Percentiles rank a stretch among this genome's conserved stretches.
These are phyloP conservation scores for Bothriochloa decipiens DNA, from an alignment of 176 grass and related monocot genomes.

Conservation along the genomic window DNA sequence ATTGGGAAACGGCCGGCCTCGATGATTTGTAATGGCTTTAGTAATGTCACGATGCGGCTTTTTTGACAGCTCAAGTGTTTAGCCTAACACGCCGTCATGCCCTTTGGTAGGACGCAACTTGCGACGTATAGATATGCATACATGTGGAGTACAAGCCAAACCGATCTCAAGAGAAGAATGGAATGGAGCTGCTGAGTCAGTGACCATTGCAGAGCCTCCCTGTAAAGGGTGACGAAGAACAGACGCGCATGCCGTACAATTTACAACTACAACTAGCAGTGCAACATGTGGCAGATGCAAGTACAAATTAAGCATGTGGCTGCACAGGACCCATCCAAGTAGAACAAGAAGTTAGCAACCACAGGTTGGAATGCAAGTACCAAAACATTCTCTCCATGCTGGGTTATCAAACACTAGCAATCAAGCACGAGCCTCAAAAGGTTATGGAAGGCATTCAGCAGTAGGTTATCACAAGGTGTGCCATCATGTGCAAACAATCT, in stretches of 20 bases:
- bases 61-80: slow-evolving; percentile 21
- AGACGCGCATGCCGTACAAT: slow-evolving; percentile 15
- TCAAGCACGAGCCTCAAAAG: not conserved
- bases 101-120: slow-evolving; percentile 37
- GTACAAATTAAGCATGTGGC: slow-evolving; percentile 34
- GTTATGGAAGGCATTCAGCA: slow-evolving; percentile 1
- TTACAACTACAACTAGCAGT: slow-evolving; percentile 26
- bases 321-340: slow-evolving; percentile 18
- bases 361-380: slow-evolving; percentile 30
- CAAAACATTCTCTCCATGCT: slow-evolving; percentile 32
- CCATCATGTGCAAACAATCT: slow-evolving; percentile 30
- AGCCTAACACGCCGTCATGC: not conserved
- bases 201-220: slow-evolving; percentile 38
- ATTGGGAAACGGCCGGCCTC: slow-evolving; percentile 40
- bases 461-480: not conserved
- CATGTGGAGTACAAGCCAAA: not conserved
- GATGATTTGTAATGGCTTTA: slow-evolving; percentile 32
- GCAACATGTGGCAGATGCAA: not conserved
- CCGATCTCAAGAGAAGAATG: not conserved
- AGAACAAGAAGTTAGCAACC: slow-evolving; percentile 2
- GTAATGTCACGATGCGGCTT: not conserved
- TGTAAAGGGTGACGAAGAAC: slow-evolving; percentile 43
- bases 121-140: no score
- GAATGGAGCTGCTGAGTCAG: slow-evolving; percentile 5
- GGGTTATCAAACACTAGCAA: slow-evolving; percentile 9